Evolutionary conservation across 371 early-diverging fungal genomes (phyloP).

Genomic region (Apophysomyces ossiformis): DNA sequence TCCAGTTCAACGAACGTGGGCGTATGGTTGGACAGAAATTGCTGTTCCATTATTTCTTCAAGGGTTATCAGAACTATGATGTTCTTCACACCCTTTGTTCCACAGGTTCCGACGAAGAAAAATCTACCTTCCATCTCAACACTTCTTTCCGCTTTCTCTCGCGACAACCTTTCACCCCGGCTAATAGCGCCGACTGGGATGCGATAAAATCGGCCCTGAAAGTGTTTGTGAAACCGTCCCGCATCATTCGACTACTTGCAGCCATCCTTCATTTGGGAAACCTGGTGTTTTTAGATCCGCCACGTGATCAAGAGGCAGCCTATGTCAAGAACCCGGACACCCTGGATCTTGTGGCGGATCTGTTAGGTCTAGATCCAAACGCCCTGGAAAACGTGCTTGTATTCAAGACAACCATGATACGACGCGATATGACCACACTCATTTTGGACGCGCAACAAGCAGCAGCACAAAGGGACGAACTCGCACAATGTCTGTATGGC

Average conservation of each 20-base stretch:
- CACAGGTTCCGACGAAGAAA: background rate
- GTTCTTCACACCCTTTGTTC: background rate
- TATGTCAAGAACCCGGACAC: constrained; percentile 75
- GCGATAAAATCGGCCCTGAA: constrained; percentile 81
- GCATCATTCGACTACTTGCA: constrained; percentile 85
- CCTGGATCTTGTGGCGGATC: constrained; percentile 82
- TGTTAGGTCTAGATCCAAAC: constrained; percentile 83
- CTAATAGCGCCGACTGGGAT: constrained; percentile 61
- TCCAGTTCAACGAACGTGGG: constrained; percentile 85
- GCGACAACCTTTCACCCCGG: constrained; percentile 22
- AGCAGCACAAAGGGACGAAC: constrained; percentile 73
- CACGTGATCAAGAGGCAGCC: constrained; percentile 67
- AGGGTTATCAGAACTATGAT: background rate
- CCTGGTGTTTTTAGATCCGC: constrained; percentile 76
- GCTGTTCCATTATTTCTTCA: constrained; percentile 5
- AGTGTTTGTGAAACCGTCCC: constrained; percentile 76
- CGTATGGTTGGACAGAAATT: constrained; percentile 38
- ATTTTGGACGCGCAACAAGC: constrained; percentile 84
- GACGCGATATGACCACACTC: constrained; percentile 85
- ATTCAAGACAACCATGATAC: constrained; percentile 82
- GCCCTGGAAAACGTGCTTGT: constrained; percentile 85
- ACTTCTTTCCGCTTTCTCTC: constrained; percentile 20
- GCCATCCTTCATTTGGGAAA: constrained; percentile 93
- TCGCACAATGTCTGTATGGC: constrained; percentile 81
- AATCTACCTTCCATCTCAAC: background rate